These are phyloP conservation scores for Groenewaldozyma salmanticensis DNA, from an alignment of 805 yeast species.

Conservation along the genomic window DNA sequence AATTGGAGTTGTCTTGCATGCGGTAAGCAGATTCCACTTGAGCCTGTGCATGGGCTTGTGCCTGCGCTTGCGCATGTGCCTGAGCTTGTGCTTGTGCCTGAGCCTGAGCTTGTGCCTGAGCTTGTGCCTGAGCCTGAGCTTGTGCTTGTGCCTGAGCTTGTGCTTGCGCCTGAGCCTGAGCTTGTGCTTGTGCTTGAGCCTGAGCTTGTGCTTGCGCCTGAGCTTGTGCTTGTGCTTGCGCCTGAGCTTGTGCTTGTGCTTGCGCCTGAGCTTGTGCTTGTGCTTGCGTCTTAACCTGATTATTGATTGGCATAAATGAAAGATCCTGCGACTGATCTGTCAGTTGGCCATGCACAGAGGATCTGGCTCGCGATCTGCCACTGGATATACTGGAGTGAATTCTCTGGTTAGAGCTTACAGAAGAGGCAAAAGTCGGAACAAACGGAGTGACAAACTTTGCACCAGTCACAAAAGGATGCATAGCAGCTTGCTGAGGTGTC, in stretches of 20 bases:
- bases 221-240: constrained; percentile 16
- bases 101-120: constrained; percentile 7
- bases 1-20: constrained; percentile 8
- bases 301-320: too few species aligned
- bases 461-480: constrained; percentile 82
- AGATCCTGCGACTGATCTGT: too few species aligned
- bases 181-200: constrained; percentile 18
- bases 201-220: constrained; percentile 16
- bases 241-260: constrained; percentile 6
- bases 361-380: too few species aligned
- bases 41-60: constrained; percentile 16
- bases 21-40: constrained; percentile 13
- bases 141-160: too few species aligned
- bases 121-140: background rate
- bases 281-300: too few species aligned
- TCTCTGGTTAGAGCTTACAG: too few species aligned
- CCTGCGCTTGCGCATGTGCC: constrained; percentile 16
- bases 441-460: constrained; percentile 40
- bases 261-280: background rate
- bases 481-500: constrained; percentile 91
- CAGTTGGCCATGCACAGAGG: too few species aligned
- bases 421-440: constrained; percentile 14
- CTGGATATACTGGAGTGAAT: too few species aligned
- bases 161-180: constrained; percentile 12
- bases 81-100: constrained; percentile 17